Base-by-base conservation (phyloP, 768 basidiomycete species). In the Pleurotus citrinopileatus region DNA sequence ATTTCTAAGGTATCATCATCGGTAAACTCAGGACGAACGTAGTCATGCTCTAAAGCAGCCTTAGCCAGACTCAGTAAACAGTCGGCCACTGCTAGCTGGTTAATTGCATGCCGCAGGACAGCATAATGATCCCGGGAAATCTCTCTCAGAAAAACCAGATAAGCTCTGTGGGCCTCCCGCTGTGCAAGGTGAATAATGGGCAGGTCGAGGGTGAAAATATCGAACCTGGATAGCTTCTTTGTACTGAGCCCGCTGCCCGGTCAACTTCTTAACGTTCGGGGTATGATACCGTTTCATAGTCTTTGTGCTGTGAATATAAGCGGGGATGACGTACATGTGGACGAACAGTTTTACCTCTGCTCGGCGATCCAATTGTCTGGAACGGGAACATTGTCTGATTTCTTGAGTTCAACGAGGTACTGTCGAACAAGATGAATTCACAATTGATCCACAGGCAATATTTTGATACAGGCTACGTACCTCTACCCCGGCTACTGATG, bases 61-160 rank as follows among this genome's bases (percentile, higher is more conserved):
- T 80, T 80, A 0, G 94, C 89, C 12, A 98, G 76, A 61, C 91
- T 92, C 54, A 88, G 72, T 56, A 99, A 72, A 65, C 95, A 97
- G 70, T 99, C 94, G 22, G 88, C 87, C 1, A 75, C 79, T 0
- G 93, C 93, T 25, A 99, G 75, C 58, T 90, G 87, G 60, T 89
- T 84, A 19, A 94, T 84, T 4, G 79, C 85, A 56, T 88, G 79
- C 8, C 94, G 81, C 54, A 98, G 70, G 6, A 86, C 59, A 3
- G 76, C 79, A 61, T 96, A 95, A 59, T 87, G 74, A 13, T 84
- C 78, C 27, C 73, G 66, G 7, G 83, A 70, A 26, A 95, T 90
- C 53, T 92, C 86, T 27, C 70, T 64, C 38, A 94, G 77, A 62
- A 94, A 94, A 6, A 74, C 65, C 15, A 73, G 73, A 62, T 83